phyloP scores from a whole-genome alignment of 2,329 filamentous ascomycete species.

The Pyricularia grisea region DNA sequence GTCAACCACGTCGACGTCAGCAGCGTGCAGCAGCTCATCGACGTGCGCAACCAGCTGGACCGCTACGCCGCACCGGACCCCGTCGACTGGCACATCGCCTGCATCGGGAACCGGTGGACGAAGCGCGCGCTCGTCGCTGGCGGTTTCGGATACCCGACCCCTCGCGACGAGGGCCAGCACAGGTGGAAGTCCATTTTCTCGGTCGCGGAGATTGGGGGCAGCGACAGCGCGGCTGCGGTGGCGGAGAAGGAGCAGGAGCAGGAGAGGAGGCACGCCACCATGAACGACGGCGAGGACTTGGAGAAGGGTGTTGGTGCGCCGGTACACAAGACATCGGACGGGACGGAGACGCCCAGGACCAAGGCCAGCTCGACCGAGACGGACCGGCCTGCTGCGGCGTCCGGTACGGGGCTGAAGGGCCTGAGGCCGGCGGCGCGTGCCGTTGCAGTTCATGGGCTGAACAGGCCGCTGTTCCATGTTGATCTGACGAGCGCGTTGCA shows the following conservation, averaged over 20 bases:
- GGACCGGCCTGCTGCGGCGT: background rate
- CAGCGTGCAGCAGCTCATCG: conserved; percentile 45
- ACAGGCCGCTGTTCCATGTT: conserved; percentile 86
- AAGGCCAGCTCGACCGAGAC: background rate
- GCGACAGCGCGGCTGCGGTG: conserved; percentile 56
- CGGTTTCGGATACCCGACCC: conserved; percentile 54
- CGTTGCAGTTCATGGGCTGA: conserved; percentile 74
- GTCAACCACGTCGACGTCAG: conserved; percentile 50
- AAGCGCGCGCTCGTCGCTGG: conserved; percentile 44
- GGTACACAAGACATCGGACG: background rate
- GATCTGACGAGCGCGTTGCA: conserved; percentile 85
- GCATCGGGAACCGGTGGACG: conserved; percentile 46
- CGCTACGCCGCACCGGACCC: conserved; percentile 36
- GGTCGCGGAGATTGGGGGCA: conserved; percentile 73
- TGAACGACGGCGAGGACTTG: conserved; percentile 3
- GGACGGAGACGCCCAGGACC: background rate
- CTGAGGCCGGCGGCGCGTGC: conserved; percentile 13
- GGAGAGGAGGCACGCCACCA: conserved; percentile 19
- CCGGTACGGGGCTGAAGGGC: conserved; percentile 1
- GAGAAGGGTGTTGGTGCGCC: background rate
- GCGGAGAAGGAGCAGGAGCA: conserved; percentile 58
- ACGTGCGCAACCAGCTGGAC: conserved; percentile 44
- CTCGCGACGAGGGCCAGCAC: conserved; percentile 38
- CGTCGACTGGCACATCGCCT: conserved; percentile 45
- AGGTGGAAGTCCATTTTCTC: conserved; percentile 95